Conservation (phyloP, 208 protist genomes). For the Angomonas ambiguus region DNA sequence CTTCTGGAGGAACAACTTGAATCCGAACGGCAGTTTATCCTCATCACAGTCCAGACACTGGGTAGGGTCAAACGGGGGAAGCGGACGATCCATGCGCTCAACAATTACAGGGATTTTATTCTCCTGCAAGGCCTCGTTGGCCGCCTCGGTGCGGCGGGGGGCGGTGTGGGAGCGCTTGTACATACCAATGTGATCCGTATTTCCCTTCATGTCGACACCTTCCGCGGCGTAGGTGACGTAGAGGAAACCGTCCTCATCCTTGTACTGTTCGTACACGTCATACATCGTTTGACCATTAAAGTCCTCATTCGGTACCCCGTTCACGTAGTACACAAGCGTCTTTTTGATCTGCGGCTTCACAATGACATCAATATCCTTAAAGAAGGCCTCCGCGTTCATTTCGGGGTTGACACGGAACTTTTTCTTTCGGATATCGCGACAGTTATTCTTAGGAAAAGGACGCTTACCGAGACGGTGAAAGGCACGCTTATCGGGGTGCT, state of each 20-base stretch:
- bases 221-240: conserved; percentile 17
- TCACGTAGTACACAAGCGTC: conserved; percentile 88
- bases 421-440: conserved; percentile 18
- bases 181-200: conserved; percentile 39
- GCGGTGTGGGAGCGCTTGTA: conserved; percentile 38
- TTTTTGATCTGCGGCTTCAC: conserved; percentile 80
- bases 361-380: conserved; percentile 85
- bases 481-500: conserved; percentile 7
- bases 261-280: conserved; percentile 16
- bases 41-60: conserved; percentile 25
- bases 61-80: conserved; percentile 82
- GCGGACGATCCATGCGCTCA: conserved; percentile 74
- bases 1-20: conserved; percentile 12
- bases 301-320: conserved; percentile 62
- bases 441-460: not conserved
- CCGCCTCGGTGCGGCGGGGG: conserved; percentile 36
- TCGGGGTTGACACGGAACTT: conserved; percentile 70
- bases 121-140: conserved; percentile 39
- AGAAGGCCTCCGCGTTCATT: conserved; percentile 84
- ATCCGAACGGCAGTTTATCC: not conserved
- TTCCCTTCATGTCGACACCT: conserved; percentile 6
- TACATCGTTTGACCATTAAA: conserved; percentile 19
- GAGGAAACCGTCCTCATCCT: conserved; percentile 17
- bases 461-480: conserved; percentile 5
- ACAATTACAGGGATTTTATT: conserved; percentile 86